Evolutionary conservation across 2,329 filamentous ascomycete genomes (phyloP).

Genomic region (Exutisphaerella laricina): DNA sequence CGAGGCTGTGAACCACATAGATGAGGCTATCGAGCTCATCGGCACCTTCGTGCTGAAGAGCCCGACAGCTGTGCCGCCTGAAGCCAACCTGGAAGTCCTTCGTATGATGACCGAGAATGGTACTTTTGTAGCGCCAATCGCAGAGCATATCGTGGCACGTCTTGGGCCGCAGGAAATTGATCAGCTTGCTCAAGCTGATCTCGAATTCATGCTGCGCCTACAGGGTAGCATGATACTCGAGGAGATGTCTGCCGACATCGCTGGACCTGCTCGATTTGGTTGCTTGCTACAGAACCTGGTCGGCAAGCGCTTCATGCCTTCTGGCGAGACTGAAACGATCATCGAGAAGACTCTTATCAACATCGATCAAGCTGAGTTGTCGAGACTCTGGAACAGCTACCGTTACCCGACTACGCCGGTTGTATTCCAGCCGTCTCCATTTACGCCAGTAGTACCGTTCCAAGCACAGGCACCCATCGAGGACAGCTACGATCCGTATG

Average conservation of each 20-base stretch:
- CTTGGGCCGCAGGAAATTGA: conserved; percentile 56
- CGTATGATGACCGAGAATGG: conserved; percentile 63
- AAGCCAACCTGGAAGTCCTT: conserved; percentile 54
- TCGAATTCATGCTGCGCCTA: conserved; percentile 57
- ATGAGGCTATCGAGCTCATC: conserved; percentile 73
- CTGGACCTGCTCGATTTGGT: conserved; percentile 55
- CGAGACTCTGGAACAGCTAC: conserved; percentile 55
- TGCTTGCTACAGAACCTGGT: conserved; percentile 57
- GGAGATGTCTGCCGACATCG: conserved; percentile 47
- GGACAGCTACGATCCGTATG: conserved; percentile 87
- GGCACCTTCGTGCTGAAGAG: conserved; percentile 52
- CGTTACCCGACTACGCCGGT: conserved; percentile 43
- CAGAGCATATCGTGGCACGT: conserved; percentile 55
- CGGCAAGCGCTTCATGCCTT: conserved; percentile 48
- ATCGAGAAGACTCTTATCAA: conserved; percentile 55
- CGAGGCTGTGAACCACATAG: conserved; percentile 70
- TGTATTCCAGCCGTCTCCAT: conserved; percentile 47
- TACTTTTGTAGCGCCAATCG: conserved; percentile 54
- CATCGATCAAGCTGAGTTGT: conserved; percentile 45
- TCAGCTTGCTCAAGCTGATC: conserved; percentile 48
- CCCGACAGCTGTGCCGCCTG: conserved; percentile 47
- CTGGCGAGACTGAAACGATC: conserved; percentile 50
- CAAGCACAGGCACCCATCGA: conserved; percentile 58
- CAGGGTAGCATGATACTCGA: conserved; percentile 49
- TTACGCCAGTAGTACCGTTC: conserved; percentile 40